phyloP scores from a whole-genome alignment of 768 basidiomycete genomes.

The Leccinum truebloodii region DNA sequence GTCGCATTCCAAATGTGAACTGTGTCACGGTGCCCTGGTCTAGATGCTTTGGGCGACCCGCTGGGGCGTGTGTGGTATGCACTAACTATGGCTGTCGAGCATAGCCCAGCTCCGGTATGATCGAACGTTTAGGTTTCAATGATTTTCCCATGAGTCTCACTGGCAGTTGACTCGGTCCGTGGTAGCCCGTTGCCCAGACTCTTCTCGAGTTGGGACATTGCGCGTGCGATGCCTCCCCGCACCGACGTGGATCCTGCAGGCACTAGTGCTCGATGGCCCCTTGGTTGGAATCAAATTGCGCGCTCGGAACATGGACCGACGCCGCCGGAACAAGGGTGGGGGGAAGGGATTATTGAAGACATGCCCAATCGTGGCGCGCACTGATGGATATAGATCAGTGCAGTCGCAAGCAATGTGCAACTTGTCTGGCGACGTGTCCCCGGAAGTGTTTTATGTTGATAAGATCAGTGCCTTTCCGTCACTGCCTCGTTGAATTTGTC shows the following conservation, averaged over 20 bases:
- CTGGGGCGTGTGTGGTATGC: slow-evolving; percentile 10
- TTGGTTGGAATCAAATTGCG: slow-evolving; percentile 4
- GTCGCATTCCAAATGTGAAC: slow-evolving; percentile 10
- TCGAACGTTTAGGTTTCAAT: slow-evolving; percentile 25
- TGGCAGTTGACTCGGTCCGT: slow-evolving; percentile 10
- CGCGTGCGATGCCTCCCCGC: slow-evolving; percentile 3
- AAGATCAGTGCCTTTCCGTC: slow-evolving; percentile 6
- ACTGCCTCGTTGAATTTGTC: neutral
- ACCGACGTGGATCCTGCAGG: slow-evolving; percentile 21
- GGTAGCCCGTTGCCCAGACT: slow-evolving; percentile 12
- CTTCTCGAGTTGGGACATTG: slow-evolving; percentile 11
- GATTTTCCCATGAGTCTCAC: slow-evolving; percentile 17
- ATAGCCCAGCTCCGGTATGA: slow-evolving; percentile 34
- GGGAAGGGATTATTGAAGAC: slow-evolving; percentile 10
- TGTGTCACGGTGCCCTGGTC: slow-evolving; percentile 6
- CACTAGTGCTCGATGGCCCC: slow-evolving; percentile 1
- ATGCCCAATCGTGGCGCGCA: slow-evolving; percentile 17
- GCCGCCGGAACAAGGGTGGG: slow-evolving; percentile 13
- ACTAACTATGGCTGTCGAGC: slow-evolving; percentile 23
- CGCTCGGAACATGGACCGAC: slow-evolving; percentile 10
- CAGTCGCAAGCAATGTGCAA: neutral
- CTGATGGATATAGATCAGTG: slow-evolving; percentile 10
- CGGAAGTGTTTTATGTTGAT: neutral
- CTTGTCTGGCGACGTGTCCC: neutral
- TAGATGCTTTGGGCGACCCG: slow-evolving; percentile 7